A percentile compares a stretch with the other conserved stretches of the same genome.
phyloP scores from a whole-genome alignment of 768 basidiomycete genomes.

The Pleurotus tuoliensis region DNA sequence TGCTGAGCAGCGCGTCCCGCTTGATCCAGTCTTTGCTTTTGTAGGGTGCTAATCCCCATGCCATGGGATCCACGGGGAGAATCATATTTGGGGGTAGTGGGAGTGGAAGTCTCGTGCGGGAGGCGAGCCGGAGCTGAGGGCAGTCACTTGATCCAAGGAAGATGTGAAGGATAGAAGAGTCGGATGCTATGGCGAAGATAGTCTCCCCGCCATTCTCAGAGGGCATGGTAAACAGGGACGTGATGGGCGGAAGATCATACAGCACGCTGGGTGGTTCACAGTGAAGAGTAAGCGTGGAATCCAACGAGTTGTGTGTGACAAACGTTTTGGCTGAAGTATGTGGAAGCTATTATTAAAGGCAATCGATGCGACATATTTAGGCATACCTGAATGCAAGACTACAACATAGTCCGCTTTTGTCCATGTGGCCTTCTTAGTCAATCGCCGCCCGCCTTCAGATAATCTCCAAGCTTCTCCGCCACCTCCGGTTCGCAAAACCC shows the following conservation, averaged over 20 bases:
- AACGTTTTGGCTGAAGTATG: constrained; percentile 42
- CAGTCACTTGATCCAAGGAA: constrained; percentile 27
- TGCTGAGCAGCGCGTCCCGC: constrained; percentile 75
- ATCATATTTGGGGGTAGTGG: constrained; percentile 47
- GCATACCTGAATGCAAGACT: constrained; percentile 63
- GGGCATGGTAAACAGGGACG: constrained; percentile 64
- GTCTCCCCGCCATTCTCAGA: constrained; percentile 46
- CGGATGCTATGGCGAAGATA: constrained; percentile 64
- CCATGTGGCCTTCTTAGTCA: constrained; percentile 52
- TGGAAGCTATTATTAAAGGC: constrained; percentile 1
- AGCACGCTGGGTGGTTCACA: constrained; percentile 39
- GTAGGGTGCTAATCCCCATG: constrained; percentile 47
- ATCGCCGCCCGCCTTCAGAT: constrained; percentile 39
- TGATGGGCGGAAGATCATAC: constrained; percentile 45
- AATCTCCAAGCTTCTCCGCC: constrained; percentile 65
- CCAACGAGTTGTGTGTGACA: constrained; percentile 54
- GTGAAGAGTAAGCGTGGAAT: constrained; percentile 49
- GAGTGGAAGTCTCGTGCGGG: constrained; percentile 52
- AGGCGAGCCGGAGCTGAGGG: constrained; percentile 40
- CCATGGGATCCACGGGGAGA: constrained; percentile 85
- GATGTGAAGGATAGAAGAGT: constrained; percentile 57
- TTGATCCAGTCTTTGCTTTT: constrained; percentile 36
- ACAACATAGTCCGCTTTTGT: constrained; percentile 59
- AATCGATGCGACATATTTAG: not conserved
- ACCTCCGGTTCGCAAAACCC: constrained; percentile 53